These are phyloP conservation scores for Thielaviopsis euricoi DNA, from an alignment of 2,329 filamentous ascomycete genomes.

Conservation along the genomic window DNA sequence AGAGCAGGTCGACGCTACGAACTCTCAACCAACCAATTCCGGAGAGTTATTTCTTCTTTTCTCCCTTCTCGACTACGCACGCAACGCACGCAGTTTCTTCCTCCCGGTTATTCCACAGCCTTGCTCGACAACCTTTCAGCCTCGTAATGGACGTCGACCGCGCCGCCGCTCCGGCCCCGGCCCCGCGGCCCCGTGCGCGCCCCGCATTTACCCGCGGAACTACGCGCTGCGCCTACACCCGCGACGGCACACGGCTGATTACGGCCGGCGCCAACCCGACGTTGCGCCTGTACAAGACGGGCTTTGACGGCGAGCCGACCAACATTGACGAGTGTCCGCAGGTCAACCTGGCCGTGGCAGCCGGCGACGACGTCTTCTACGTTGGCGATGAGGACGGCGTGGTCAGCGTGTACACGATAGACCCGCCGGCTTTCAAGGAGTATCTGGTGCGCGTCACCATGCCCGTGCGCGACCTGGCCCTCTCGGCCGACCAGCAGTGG, in stretches of 20 bases:
- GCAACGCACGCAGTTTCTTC: too few species aligned
- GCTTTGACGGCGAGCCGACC: slow-evolving; percentile 77
- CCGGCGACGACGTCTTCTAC: slow-evolving; percentile 68
- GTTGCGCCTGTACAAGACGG: slow-evolving; percentile 81
- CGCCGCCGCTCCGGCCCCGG: slow-evolving; percentile 20
- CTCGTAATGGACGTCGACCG: slow-evolving; percentile 9
- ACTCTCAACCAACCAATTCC: too few species aligned
- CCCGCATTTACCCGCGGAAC: slow-evolving; percentile 71
- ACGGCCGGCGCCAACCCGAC: slow-evolving; percentile 90
- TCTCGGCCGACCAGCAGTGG: slow-evolving; percentile 72
- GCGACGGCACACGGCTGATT: slow-evolving; percentile 69
- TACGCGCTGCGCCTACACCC: slow-evolving; percentile 79
- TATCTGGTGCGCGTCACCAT: slow-evolving; percentile 73
- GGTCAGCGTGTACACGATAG: slow-evolving; percentile 83
- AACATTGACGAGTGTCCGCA: slow-evolving; percentile 87
- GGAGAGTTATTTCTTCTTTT: too few species aligned
- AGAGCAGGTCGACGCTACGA: too few species aligned
- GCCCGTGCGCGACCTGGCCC: slow-evolving; percentile 68
- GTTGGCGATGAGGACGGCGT: slow-evolving; percentile 87
- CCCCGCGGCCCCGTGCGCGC: slow-evolving; percentile 39
- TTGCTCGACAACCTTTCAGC: background rate
- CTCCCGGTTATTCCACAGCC: background rate
- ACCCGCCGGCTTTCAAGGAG: slow-evolving; percentile 52
- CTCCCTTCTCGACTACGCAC: too few species aligned
- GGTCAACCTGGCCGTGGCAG: slow-evolving; percentile 63